Evolutionary conservation across 805 yeast species (phyloP), one percentile per base, ranked within the genome.

Genomic region (Kluyveromyces starmeri): DNA sequence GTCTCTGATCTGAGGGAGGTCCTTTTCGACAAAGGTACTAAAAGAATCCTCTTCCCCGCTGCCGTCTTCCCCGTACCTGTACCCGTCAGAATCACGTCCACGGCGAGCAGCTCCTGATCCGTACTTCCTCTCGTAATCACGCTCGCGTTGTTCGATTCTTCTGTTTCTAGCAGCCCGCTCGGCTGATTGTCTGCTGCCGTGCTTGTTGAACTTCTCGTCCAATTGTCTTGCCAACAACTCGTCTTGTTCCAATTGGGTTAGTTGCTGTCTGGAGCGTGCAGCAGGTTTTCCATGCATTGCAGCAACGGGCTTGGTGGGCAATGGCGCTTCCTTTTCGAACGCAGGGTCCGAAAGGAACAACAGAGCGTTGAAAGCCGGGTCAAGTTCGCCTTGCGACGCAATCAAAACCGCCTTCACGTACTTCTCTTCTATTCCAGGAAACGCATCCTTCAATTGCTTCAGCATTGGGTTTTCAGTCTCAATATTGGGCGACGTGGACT

Each of bases 321-420:
- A 64, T 41, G 70, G 73, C 10, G 78, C 75, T 41, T 68, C 68
- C 20, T 47, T 51, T 29, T 61, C 59, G 40, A 67, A 67, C 3
- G 67, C 54, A 7, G 89, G 89, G 58, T 88, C 96, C 12, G 83
- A 77, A 36, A 84, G 61, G 46, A 72, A 84, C 40, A 89, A 64
- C 48, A 88, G 64, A 0, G 96, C 96, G 55, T 80, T 82, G 64
- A 89, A 89, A 1, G 96, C 94, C 1, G 83, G 78, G 47, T 85
- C 96, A 28, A 84, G 55, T 31, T 71, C 66, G 19, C 94, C 95
- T 31, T 70, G 73, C 13, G 94, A 75, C 2, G 97, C 97, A 53
- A 92, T 83, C 37, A 88, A 64, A 1, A 84, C 78, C 19, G 94
- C 86, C 36, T 77, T 74, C 42, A 84, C 67, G 47, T 77, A 72